Conservation (phyloP, 768 basidiomycete species). For the Dacryopinax spathularia region DNA sequence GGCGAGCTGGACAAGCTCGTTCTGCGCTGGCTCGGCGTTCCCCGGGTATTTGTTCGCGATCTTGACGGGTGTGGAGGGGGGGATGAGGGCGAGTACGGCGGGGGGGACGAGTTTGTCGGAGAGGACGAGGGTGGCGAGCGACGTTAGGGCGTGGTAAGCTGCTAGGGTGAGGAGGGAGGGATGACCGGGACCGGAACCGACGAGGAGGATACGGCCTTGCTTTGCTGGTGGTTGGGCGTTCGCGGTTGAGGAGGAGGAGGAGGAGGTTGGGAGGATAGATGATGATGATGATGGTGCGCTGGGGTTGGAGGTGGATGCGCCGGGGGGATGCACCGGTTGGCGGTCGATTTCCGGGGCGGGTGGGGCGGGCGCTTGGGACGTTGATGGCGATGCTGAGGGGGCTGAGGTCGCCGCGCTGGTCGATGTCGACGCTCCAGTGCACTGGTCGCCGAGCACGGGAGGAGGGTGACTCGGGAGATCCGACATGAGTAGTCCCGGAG, state of each 20-base stretch:
- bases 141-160: constrained; percentile 64
- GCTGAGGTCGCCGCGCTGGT: constrained; percentile 24
- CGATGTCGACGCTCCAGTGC: too few species aligned
- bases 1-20: constrained; percentile 86
- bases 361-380: neutral
- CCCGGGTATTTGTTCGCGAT: constrained; percentile 97
- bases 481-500: too few species aligned
- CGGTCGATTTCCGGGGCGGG: too few species aligned
- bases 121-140: constrained; percentile 71
- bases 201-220: constrained; percentile 67
- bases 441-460: too few species aligned
- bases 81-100: constrained; percentile 74
- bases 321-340: too few species aligned
- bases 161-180: constrained; percentile 83
- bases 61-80: constrained; percentile 40
- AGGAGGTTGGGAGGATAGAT: constrained; percentile 19
- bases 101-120: constrained; percentile 94
- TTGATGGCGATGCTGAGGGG: neutral
- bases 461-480: too few species aligned
- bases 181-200: constrained; percentile 92
- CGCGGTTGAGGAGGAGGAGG: constrained; percentile 17
- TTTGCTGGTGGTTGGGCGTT: constrained; percentile 16
- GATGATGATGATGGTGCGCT: neutral
- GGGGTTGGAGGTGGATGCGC: neutral
- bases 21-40: constrained; percentile 88